phyloP scores from a whole-genome alignment of 2,329 filamentous ascomycete species.

The Cytospora mali region DNA sequence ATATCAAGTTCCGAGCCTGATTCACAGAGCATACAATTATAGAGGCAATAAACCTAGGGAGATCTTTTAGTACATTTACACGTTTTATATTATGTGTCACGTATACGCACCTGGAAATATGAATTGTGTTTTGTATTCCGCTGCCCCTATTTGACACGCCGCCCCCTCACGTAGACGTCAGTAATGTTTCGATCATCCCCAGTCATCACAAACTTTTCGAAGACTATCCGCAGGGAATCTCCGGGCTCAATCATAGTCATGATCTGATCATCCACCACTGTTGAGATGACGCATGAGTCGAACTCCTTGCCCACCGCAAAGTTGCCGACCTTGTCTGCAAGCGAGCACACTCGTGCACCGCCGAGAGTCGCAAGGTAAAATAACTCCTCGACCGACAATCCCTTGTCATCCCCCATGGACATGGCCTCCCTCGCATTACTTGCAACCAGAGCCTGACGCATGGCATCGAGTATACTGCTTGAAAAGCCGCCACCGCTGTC shows the following conservation, averaged over 20 bases:
- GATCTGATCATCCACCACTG: constrained; percentile 42
- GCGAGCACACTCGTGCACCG: constrained; percentile 59
- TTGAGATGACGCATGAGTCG: constrained; percentile 57
- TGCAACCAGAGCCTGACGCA: constrained; percentile 60
- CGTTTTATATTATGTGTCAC: no score
- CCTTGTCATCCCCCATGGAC: constrained; percentile 45
- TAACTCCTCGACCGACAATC: constrained; percentile 52
- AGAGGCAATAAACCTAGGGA: no score
- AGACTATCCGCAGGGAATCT: constrained; percentile 49
- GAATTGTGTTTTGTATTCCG: no score
- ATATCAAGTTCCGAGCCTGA: constrained; percentile 14
- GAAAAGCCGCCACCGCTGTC: constrained; percentile 67
- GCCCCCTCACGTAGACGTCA: constrained; percentile 56
- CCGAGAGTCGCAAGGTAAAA: constrained; percentile 65
- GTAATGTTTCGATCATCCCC: constrained; percentile 65
- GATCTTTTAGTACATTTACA: no score
- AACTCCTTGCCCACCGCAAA: constrained; percentile 64
- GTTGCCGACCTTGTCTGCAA: constrained; percentile 56
- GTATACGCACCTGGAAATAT: no score
- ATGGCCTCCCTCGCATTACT: constrained; percentile 51
- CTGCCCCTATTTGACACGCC: constrained; percentile 29
- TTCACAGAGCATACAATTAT: background rate
- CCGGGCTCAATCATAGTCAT: constrained; percentile 57
- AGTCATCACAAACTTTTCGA: constrained; percentile 68
- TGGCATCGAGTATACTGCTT: constrained; percentile 59